phyloP scores from a whole-genome alignment of 495 filamentous ascomycete genomes.

The Aspergillus taichungensis region DNA sequence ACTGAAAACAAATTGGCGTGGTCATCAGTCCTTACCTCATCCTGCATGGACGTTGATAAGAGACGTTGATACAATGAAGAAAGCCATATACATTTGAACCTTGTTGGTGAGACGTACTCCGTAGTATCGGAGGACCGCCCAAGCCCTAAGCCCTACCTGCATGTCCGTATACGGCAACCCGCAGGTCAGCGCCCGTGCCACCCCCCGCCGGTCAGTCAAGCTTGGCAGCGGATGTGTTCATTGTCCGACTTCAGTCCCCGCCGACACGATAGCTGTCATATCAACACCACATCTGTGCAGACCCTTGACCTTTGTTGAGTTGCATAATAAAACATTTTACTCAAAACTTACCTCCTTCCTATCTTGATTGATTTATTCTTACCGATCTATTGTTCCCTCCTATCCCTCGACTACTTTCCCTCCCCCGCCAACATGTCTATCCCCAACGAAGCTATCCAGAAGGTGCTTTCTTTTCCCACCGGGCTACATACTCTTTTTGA shows the following conservation, averaged over 20 bases:
- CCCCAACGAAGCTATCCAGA: conserved; percentile 89
- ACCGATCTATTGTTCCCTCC: not conserved
- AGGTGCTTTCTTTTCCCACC: conserved; percentile 44
- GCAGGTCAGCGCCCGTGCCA: too few species aligned
- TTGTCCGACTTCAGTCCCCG: too few species aligned
- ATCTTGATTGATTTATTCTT: not conserved
- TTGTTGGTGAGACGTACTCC: not conserved
- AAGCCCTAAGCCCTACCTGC: conserved; percentile 13
- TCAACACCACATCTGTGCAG: not conserved
- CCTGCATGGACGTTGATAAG: too few species aligned
- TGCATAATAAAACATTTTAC: too few species aligned
- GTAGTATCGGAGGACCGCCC: not conserved
- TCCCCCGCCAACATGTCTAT: conserved; percentile 69
- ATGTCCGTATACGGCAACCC: conserved; percentile 4
- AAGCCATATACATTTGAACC: too few species aligned
- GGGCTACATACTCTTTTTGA: too few species aligned
- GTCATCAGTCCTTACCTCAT: too few species aligned
- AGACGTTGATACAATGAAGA: too few species aligned
- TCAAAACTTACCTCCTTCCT: too few species aligned
- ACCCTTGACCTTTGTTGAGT: not conserved
- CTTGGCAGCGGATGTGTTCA: conserved; percentile 2
- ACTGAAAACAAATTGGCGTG: too few species aligned
- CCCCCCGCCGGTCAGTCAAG: conserved; percentile 6
- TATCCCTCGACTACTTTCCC: conserved; percentile 1
- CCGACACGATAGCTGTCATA: too few species aligned